Evolutionary conservation across 176 grass and related monocot species (phyloP).

Genomic region (Echinochloa phyllopogon): DNA sequence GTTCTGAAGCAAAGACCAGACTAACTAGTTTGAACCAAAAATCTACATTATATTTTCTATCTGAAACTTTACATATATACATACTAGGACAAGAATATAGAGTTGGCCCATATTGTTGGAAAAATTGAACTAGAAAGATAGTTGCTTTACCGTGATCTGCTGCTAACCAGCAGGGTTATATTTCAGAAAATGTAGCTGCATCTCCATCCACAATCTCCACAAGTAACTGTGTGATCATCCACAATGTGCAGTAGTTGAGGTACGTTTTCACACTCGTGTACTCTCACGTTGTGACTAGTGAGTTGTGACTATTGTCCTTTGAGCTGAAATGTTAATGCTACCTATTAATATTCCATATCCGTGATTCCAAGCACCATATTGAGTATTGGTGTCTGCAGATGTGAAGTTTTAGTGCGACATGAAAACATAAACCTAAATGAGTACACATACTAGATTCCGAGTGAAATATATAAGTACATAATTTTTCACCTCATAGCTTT

Average conservation of each 20-base stretch:
- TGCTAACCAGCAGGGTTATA: constrained; percentile 14
- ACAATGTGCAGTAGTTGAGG: neutral
- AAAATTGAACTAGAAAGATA: constrained; percentile 14
- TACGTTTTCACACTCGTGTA: neutral
- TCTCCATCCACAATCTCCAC: constrained; percentile 17
- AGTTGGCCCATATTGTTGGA: neutral
- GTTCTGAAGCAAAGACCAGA: constrained; percentile 5
- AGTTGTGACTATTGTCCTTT: constrained; percentile 4
- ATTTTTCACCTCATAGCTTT: constrained; percentile 36
- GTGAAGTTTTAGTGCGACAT: constrained; percentile 23
- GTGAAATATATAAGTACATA: constrained; percentile 20
- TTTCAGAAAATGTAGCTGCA: neutral
- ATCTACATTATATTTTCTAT: neutral
- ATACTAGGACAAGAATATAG: neutral
- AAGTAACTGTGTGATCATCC: constrained; percentile 5
- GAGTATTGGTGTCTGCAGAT: constrained; percentile 24
- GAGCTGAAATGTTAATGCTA: neutral
- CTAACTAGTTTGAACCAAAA: neutral
- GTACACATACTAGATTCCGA: neutral
- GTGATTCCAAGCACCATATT: neutral
- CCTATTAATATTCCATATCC: neutral
- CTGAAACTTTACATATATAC: constrained; percentile 1
- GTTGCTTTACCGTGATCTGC: constrained; percentile 26
- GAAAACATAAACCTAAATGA: constrained; percentile 1
- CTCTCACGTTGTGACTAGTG: neutral